Conservation (phyloP, 177 flowering plant species). For the Vitis hybrid region DNA sequence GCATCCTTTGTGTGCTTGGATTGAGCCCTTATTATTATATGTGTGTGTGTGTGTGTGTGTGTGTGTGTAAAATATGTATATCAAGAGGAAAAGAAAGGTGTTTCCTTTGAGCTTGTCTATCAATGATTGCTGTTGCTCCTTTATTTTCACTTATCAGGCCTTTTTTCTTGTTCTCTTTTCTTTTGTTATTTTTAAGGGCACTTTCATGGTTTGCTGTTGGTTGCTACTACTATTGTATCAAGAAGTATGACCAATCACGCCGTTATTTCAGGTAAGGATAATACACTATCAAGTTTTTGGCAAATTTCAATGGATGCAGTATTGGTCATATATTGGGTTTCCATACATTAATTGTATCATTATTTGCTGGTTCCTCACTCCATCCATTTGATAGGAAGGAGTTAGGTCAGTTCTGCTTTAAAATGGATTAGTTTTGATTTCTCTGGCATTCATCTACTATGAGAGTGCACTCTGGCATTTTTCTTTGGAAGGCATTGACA, state of each 20-base stretch:
- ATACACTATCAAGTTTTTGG: neutral
- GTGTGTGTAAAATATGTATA: too few species aligned
- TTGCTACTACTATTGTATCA: slow-evolving; percentile 94
- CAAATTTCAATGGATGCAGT: neutral
- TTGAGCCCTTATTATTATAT: too few species aligned
- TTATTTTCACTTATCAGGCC: slow-evolving; percentile 1
- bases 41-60: too few species aligned
- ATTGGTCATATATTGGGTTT: neutral
- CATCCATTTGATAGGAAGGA: neutral
- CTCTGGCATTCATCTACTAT: too few species aligned
- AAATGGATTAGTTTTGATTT: neutral
- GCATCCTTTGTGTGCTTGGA: too few species aligned
- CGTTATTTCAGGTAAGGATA: slow-evolving; percentile 79
- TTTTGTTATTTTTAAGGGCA: slow-evolving; percentile 53
- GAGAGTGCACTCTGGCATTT: too few species aligned
- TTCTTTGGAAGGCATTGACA: too few species aligned
- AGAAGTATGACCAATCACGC: slow-evolving; percentile 85
- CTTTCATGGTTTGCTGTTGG: slow-evolving; percentile 99
- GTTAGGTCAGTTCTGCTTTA: neutral
- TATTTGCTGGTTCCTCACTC: neutral
- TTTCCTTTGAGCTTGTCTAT: neutral
- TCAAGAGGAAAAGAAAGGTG: too few species aligned
- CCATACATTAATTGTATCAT: neutral
- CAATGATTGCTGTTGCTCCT: neutral
- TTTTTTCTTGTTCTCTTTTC: neutral